Percentiles rank a stretch among this genome's conserved stretches.
phyloP scores from a whole-genome alignment of 176 grass and related monocot genomes.

The Avena insularis region DNA sequence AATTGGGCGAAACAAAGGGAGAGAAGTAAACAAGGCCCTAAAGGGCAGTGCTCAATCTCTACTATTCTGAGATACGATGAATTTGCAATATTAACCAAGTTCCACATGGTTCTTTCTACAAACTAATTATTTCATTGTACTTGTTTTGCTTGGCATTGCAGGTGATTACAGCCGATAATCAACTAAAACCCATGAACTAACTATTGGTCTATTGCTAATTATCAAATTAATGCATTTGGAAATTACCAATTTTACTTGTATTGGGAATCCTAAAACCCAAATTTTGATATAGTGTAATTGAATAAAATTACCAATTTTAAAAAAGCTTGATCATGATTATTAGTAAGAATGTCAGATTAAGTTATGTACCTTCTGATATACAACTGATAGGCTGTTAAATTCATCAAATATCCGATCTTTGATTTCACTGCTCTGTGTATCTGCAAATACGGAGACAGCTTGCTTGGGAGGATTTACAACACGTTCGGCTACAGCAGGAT shows the following conservation, averaged over 20 bases:
- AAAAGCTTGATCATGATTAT: not conserved
- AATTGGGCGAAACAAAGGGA: too few species aligned
- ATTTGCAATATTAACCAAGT: not conserved
- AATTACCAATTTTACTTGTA: not conserved
- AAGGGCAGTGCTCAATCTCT: not conserved
- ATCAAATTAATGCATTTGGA: not conserved
- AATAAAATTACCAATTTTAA: not conserved
- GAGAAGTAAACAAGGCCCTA: too few species aligned
- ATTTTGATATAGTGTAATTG: not conserved
- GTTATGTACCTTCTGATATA: constrained; percentile 88
- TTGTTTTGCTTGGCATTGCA: constrained; percentile 14
- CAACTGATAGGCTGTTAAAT: constrained; percentile 89
- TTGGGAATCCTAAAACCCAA: not conserved
- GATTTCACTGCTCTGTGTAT: constrained; percentile 91
- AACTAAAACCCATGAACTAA: not conserved
- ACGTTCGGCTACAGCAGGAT: constrained; percentile 78
- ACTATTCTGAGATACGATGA: constrained; percentile 6
- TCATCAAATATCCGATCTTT: constrained; percentile 99
- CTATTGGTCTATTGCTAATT: constrained; percentile 22
- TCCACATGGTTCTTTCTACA: not conserved
- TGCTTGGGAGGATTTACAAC: constrained; percentile 99
- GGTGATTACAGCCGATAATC: not conserved
- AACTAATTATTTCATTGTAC: not conserved
- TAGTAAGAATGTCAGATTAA: constrained; percentile 19
- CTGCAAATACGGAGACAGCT: constrained; percentile 99